These are phyloP conservation scores for Phlebiopsis flavidoalba DNA, from an alignment of 768 basidiomycete species.

Conservation along the genomic window DNA sequence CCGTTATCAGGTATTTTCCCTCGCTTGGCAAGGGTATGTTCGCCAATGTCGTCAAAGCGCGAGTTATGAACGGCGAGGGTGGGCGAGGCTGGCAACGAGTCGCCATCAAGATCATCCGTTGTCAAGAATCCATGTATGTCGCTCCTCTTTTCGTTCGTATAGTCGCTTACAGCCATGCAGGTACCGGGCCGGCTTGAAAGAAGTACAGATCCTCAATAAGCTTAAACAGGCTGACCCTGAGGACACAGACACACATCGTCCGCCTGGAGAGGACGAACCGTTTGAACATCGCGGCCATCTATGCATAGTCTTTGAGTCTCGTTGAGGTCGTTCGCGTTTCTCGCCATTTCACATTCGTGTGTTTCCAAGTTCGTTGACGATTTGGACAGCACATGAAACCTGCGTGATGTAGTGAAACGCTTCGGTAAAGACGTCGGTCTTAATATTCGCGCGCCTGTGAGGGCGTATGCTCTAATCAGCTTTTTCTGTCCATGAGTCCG, in stretches of 20 bases:
- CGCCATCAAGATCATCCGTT: slow-evolving; percentile 94
- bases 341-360: background rate
- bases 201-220: slow-evolving; percentile 84
- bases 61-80: slow-evolving; percentile 65
- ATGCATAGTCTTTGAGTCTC: slow-evolving; percentile 90
- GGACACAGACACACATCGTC: slow-evolving; percentile 78
- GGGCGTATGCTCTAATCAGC: slow-evolving; percentile 97
- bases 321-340: slow-evolving; percentile 63
- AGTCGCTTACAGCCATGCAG: slow-evolving; percentile 33
- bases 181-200: slow-evolving; percentile 93
- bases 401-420: slow-evolving; percentile 95
- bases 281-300: slow-evolving; percentile 98
- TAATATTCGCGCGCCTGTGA: slow-evolving; percentile 89
- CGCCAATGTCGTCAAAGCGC: slow-evolving; percentile 90
- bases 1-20: slow-evolving; percentile 90
- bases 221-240: slow-evolving; percentile 87
- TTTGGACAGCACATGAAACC: slow-evolving; percentile 79
- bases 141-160: background rate
- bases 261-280: slow-evolving; percentile 87
- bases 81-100: slow-evolving; percentile 59
- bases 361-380: background rate
- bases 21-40: slow-evolving; percentile 99
- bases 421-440: slow-evolving; percentile 98
- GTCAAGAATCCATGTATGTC: slow-evolving; percentile 93
- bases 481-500: slow-evolving; percentile 82